Percentiles rank a stretch among this genome's conserved stretches.
Conservation (phyloP, 2,329 filamentous ascomycete genomes). For the Elsinoe perseae region DNA sequence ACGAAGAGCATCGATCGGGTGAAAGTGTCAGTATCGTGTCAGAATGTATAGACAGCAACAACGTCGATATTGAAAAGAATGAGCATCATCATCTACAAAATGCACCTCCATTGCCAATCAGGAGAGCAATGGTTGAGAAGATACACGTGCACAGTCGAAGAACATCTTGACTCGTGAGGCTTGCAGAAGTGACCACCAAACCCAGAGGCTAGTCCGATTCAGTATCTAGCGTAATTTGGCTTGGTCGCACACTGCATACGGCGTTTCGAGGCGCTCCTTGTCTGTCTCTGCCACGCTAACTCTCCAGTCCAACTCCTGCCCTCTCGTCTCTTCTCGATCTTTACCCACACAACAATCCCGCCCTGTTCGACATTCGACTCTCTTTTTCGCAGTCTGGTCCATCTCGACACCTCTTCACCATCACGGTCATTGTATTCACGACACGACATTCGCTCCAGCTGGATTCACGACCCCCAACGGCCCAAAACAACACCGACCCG, state of each 20-base stretch:
- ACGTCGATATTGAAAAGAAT: conserved; percentile 4
- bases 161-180: background rate
- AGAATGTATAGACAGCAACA: background rate
- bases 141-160: background rate
- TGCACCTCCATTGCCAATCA: background rate
- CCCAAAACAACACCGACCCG: conserved; percentile 6
- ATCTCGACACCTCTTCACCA: background rate
- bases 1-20: background rate
- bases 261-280: background rate
- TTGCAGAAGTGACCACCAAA: background rate
- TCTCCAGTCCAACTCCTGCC: background rate
- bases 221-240: background rate
- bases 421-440: background rate
- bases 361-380: conserved; percentile 10
- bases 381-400: conserved; percentile 2
- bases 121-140: background rate
- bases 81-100: background rate
- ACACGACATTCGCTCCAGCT: conserved; percentile 12
- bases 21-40: background rate
- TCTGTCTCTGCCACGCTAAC: conserved; percentile 1
- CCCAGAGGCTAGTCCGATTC: background rate
- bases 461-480: conserved; percentile 5
- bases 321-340: conserved; percentile 3
- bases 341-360: conserved; percentile 4
- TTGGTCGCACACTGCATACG: conserved; percentile 8